Conservation (phyloP, 2,329 filamentous ascomycete species). For the Aspergillus uvarum region DNA sequence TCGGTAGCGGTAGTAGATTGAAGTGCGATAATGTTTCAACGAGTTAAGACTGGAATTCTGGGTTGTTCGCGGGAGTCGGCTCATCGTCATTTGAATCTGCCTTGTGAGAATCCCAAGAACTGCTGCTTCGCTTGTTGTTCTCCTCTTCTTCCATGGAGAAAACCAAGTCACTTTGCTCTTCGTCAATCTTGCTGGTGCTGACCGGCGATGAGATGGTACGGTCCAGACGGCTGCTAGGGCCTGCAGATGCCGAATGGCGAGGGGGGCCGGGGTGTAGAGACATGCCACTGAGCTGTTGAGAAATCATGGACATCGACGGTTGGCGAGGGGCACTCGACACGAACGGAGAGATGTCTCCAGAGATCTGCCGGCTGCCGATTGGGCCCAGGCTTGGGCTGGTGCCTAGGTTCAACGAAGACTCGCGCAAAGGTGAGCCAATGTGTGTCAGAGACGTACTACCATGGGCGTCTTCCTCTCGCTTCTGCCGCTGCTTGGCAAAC, state of each 20-base stretch:
- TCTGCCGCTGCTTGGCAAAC: constrained; percentile 55
- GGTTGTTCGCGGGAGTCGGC: constrained; percentile 19
- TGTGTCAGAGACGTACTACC: constrained; percentile 52
- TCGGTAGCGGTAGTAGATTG: background rate
- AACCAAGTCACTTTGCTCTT: constrained; percentile 49
- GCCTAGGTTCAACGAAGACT: constrained; percentile 54
- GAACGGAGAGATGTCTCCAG: constrained; percentile 52
- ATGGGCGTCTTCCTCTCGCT: constrained; percentile 51
- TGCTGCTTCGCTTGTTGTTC: constrained; percentile 43
- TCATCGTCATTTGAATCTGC: constrained; percentile 31
- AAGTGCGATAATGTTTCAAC: background rate
- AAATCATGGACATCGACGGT: constrained; percentile 61
- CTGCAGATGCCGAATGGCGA: constrained; percentile 36
- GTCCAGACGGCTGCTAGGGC: constrained; percentile 39
- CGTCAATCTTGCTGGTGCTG: constrained; percentile 48
- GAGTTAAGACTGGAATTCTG: constrained; percentile 21
- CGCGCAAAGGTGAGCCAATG: constrained; percentile 65
- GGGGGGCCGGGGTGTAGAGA: constrained; percentile 45
- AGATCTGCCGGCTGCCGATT: constrained; percentile 48
- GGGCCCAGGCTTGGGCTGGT: constrained; percentile 54
- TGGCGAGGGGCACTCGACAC: constrained; percentile 58
- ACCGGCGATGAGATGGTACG: constrained; percentile 48
- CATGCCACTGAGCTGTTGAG: constrained; percentile 53
- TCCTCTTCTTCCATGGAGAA: constrained; percentile 55
- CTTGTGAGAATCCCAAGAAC: constrained; percentile 37